Conservation (phyloP, 2,329 filamentous ascomycete species). For the Aspergillus ustus region DNA sequence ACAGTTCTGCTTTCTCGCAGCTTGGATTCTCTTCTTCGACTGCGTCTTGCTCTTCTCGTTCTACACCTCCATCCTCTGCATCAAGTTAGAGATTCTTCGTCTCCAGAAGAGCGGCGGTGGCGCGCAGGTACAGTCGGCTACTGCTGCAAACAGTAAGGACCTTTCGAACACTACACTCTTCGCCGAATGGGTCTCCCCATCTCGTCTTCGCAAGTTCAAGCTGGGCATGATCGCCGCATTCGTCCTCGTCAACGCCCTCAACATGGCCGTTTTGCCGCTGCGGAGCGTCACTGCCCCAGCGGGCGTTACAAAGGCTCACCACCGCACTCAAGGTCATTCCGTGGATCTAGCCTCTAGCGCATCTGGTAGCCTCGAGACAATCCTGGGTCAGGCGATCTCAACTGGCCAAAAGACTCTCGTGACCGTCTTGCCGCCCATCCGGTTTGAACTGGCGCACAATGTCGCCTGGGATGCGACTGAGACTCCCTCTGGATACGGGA, state of each 20-base stretch:
- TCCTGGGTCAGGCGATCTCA: slow-evolving; percentile 72
- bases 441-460: slow-evolving; percentile 79
- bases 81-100: slow-evolving; percentile 98
- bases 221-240: slow-evolving; percentile 94
- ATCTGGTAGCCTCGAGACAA: slow-evolving; percentile 70
- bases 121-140: slow-evolving; percentile 41
- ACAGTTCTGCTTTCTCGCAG: slow-evolving; percentile 97
- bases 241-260: slow-evolving; percentile 84
- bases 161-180: slow-evolving; percentile 61
- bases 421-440: slow-evolving; percentile 89
- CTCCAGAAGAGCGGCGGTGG: slow-evolving; percentile 70
- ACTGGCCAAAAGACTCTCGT: slow-evolving; percentile 72
- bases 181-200: slow-evolving; percentile 82
- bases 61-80: slow-evolving; percentile 95
- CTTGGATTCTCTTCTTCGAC: slow-evolving; percentile 97
- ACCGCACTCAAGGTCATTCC: slow-evolving; percentile 68
- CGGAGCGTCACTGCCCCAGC: slow-evolving; percentile 71
- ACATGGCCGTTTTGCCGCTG: slow-evolving; percentile 89
- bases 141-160: not conserved
- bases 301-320: slow-evolving; percentile 74
- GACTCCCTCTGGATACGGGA: not conserved
- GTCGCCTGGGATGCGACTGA: slow-evolving; percentile 58
- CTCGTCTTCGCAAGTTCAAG: slow-evolving; percentile 95
- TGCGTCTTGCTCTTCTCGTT: slow-evolving; percentile 94
- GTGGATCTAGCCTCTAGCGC: slow-evolving; percentile 53